Evolutionary conservation across 2,329 filamentous ascomycete genomes (phyloP).

Genomic region (Alternaria gansuensis): DNA sequence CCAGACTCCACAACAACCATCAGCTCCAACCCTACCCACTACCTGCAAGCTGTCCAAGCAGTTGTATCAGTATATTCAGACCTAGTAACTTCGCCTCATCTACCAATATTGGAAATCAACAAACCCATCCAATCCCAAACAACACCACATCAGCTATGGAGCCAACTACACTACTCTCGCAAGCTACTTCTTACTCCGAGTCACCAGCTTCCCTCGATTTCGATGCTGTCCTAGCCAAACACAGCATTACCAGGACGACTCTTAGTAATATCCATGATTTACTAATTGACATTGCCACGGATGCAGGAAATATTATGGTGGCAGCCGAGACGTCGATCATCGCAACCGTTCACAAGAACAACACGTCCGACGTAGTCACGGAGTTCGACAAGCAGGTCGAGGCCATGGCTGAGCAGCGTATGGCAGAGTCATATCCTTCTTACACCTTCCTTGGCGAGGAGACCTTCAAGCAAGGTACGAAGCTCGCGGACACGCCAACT

Average conservation of each 20-base stretch:
- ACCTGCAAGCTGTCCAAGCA: neutral
- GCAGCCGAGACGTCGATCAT: slow-evolving; percentile 43
- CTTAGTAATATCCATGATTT: slow-evolving; percentile 31
- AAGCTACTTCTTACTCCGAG: slow-evolving; percentile 23
- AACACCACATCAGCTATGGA: neutral
- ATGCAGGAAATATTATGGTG: slow-evolving; percentile 47
- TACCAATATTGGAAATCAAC: neutral
- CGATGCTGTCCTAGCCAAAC: slow-evolving; percentile 25
- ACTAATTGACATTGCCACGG: slow-evolving; percentile 39
- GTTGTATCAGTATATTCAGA: neutral
- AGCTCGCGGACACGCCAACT: slow-evolving; percentile 44
- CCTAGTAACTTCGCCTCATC: neutral
- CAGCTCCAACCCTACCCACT: neutral
- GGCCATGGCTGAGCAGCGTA: slow-evolving; percentile 57
- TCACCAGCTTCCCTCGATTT: slow-evolving; percentile 26
- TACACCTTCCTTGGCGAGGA: slow-evolving; percentile 56
- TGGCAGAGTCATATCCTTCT: slow-evolving; percentile 57
- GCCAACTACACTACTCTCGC: neutral
- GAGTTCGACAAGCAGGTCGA: slow-evolving; percentile 65
- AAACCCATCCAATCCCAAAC: neutral
- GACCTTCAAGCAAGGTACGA: slow-evolving; percentile 44
- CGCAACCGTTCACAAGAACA: slow-evolving; percentile 43
- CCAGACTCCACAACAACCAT: neutral
- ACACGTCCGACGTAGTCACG: slow-evolving; percentile 63
- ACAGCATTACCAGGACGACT: slow-evolving; percentile 24